Evolutionary conservation across 208 protist genomes (phyloP), one percentile per base, ranked within the genome.

Genomic region (Angomonas desouzai): DNA sequence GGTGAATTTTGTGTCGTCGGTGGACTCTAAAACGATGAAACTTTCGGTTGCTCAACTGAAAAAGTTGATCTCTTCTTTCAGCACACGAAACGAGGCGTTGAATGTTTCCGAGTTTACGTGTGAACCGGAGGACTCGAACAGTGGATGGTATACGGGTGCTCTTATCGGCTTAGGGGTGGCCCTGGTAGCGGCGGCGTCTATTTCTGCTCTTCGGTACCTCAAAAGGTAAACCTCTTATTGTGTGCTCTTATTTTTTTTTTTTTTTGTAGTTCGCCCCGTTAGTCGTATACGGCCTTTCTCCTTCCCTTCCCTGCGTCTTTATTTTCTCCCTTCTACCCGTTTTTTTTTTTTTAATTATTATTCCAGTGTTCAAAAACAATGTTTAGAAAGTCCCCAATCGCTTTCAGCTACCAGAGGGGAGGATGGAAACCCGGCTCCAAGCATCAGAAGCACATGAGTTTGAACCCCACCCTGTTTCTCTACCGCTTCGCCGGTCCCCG

Each of bases 401-500:
- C n/a, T 49, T 56, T 62, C 3, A 89, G 79, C 64, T 94, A 88
- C 56, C 89, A 94, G 69, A 76, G 89, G 34, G 89, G 89, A 61
- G 77, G 81, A 22, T 94, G 85, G 85, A 49, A 64, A n/a, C 84
- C 85, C 16, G 89, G 89, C 28, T 84, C 89, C 11, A 94, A 91
- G 64, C 89, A 94, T 69, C 85, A 92, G 62, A 96, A 96, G 62
- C 86, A 93, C 69, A 87, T 92, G 85, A 79, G 76, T 9, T 70
- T 93, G 80, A 91, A 91, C 51, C 87, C 85, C 1, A 89, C 85
- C 7, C 68, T 72, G 43, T 96, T 88, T 69, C 55, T 93, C 30
- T 96, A 96, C 40, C 69, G 90, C 16, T 93, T 93, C 80, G 70
- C 90, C 25, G 87, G 86, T 25, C 79, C 81, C 29, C 70, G 67